Percentiles rank a stretch among this genome's conserved stretches.
Conservation (phyloP, 768 basidiomycete species). For the Boletus coccyginus region DNA sequence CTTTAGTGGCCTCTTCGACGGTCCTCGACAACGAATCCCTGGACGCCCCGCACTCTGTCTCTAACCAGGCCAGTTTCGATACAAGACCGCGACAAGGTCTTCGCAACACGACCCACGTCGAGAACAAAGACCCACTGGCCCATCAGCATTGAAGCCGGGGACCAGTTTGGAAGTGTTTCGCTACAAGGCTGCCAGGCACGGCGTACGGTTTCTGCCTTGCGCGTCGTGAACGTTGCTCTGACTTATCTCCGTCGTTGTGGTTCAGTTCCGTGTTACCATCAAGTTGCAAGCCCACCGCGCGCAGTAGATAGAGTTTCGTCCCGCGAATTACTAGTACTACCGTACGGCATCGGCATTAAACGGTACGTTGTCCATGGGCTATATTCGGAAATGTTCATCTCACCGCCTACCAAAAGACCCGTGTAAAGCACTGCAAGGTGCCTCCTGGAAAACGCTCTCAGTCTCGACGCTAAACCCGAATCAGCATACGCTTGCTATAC, state of each 20-base stretch:
- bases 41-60: background rate
- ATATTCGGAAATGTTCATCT: slow-evolving; percentile 1
- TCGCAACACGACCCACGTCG: slow-evolving; percentile 7
- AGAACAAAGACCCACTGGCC: slow-evolving; percentile 14
- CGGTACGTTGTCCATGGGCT: slow-evolving; percentile 6
- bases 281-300: background rate
- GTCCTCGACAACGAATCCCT: background rate
- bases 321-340: background rate
- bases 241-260: slow-evolving; percentile 21
- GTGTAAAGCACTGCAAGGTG: background rate
- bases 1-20: background rate
- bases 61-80: slow-evolving; percentile 1
- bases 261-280: slow-evolving; percentile 20
- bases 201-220: slow-evolving; percentile 3
- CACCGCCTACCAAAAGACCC: background rate
- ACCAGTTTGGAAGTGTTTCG: slow-evolving; percentile 14
- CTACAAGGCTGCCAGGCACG: slow-evolving; percentile 2
- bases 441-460: background rate
- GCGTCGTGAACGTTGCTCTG: slow-evolving; percentile 11
- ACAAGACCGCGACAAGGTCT: slow-evolving; percentile 5
- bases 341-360: background rate
- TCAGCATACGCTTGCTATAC: background rate
- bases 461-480: background rate
- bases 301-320: background rate
- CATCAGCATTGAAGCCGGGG: background rate